Evolutionary conservation across 805 yeast genomes (phyloP).

Genomic region (Ogataea salicorniae): DNA sequence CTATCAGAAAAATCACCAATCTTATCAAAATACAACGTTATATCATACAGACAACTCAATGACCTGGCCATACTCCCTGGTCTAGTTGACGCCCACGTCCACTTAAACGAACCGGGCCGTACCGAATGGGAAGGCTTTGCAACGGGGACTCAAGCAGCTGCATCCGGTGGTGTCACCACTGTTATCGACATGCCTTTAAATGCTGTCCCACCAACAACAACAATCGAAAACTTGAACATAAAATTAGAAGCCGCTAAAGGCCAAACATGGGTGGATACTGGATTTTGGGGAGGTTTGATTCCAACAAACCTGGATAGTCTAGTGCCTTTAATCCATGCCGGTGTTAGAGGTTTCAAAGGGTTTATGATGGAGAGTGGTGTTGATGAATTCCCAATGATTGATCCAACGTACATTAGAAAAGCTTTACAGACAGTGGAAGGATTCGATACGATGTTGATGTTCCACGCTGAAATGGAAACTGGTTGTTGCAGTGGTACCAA

Average conservation of each 20-base stretch:
- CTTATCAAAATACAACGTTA: constrained; percentile 37
- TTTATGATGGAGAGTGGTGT: constrained; percentile 94
- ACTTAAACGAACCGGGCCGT: constrained; percentile 94
- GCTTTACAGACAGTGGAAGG: constrained; percentile 65
- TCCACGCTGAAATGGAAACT: constrained; percentile 82
- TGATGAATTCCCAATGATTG: constrained; percentile 86
- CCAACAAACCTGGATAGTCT: constrained; percentile 71
- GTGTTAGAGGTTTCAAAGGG: constrained; percentile 93
- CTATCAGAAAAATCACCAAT: constrained; percentile 35
- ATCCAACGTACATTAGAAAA: constrained; percentile 52
- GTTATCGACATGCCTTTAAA: constrained; percentile 95
- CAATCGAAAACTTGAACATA: constrained; percentile 63
- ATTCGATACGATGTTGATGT: constrained; percentile 69
- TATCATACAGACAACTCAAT: constrained; percentile 47
- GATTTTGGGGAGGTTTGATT: constrained; percentile 93
- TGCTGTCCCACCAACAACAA: constrained; percentile 94
- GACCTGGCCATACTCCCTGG: constrained; percentile 80
- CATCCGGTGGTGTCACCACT: constrained; percentile 94
- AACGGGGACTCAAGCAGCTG: constrained; percentile 94
- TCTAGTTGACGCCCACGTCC: constrained; percentile 90
- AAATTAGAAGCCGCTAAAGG: constrained; percentile 76
- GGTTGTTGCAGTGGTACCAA: constrained; percentile 1
- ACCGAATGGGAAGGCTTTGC: constrained; percentile 98
- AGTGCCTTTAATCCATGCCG: constrained; percentile 71
- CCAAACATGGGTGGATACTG: constrained; percentile 89